These are phyloP conservation scores for Sarocladiaceae sp. DNA, from an alignment of 2,329 filamentous ascomycete species.

Conservation along the genomic window DNA sequence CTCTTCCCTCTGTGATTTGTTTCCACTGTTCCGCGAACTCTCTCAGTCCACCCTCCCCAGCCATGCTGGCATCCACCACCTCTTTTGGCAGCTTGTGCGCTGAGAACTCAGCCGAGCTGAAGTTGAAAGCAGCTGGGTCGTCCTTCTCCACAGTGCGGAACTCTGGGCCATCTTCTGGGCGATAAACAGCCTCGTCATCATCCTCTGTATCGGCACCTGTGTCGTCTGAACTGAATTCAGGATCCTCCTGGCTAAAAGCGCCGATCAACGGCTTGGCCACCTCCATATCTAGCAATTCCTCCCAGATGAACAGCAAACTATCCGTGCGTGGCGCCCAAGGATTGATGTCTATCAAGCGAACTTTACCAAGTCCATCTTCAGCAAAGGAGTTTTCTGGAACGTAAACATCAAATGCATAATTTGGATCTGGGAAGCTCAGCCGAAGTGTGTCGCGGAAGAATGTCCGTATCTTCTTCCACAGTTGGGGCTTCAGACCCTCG, in stretches of 20 bases:
- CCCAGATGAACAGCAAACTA: slow-evolving; percentile 83
- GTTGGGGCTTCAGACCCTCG: slow-evolving; percentile 53
- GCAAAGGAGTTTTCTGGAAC: slow-evolving; percentile 63
- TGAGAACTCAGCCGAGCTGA: slow-evolving; percentile 82
- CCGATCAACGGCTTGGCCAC: slow-evolving; percentile 56
- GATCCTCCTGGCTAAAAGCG: slow-evolving; percentile 22
- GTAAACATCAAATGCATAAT: slow-evolving; percentile 90
- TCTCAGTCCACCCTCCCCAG: slow-evolving; percentile 70
- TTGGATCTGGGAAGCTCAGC: slow-evolving; percentile 75
- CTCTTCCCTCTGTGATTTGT: slow-evolving; percentile 44
- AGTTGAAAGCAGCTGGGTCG: slow-evolving; percentile 85
- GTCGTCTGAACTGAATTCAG: slow-evolving; percentile 30
- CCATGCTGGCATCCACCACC: slow-evolving; percentile 69
- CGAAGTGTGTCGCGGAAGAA: slow-evolving; percentile 75
- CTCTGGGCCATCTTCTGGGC: slow-evolving; percentile 65
- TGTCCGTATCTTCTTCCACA: slow-evolving; percentile 64
- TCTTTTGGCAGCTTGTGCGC: slow-evolving; percentile 94
- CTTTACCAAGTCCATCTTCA: slow-evolving; percentile 60
- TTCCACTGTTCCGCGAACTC: slow-evolving; percentile 79
- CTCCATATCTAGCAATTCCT: slow-evolving; percentile 73
- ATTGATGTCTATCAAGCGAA: slow-evolving; percentile 91
- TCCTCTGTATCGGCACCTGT: slow-evolving; percentile 24
- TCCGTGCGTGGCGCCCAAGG: slow-evolving; percentile 91
- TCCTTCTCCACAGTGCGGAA: slow-evolving; percentile 77
- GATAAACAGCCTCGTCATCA: slow-evolving; percentile 31